Base-by-base conservation (phyloP, 441 rosid genomes). In the Syzygium syzygioides region DNA sequence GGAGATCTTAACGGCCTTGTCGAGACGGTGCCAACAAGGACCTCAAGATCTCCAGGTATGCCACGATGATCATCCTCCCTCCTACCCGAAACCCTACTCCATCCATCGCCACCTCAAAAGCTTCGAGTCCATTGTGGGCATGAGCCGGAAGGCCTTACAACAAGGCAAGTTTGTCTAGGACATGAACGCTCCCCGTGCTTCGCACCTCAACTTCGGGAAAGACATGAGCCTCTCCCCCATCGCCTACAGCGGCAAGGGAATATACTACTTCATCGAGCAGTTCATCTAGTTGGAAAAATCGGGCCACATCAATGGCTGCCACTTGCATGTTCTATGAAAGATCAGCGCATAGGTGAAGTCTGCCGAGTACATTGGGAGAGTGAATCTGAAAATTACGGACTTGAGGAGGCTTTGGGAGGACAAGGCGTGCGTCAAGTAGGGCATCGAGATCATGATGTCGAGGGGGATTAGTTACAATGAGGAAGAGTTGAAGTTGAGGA, bases 101-200 rank as follows among this genome's bases (percentile, higher is more conserved):
- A 45, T 96, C 55, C 89, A 85, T 18, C 62, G 41, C 48, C 93
- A 94, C 2, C 95, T 97, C 87, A 93, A 92, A 93, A 93, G 92
- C 92, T 96, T 97, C 91, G 98, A 97, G 86, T 45, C 48, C 48
- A 45, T 7, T 2, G 0, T 56, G 5, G 28, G 28, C 28, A 1
- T 56, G 13, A 56, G 60, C 60, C 13, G 96, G 45, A 97, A 96
- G 92, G 99, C 99, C 34, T 96, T 97, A 86, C 95, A 95, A n/a
- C 94, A 96, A 18, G 99, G 99, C 3, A 96, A 97, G 92, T 97
- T 96, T 88, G 93, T 97, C 13, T 98, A 97, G 86, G 98, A 96
- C 89, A 87, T 96, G 53, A 97, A 96, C 93, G 94, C 96, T 6
- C 87, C 96, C 10, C 89, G 98, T 34, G 88, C 64, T 89, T 93